Percentiles rank a stretch among this genome's conserved stretches.
These are phyloP conservation scores for Taiozyma sp. DNA, from an alignment of 1,139 yeast genomes.

Conservation along the genomic window DNA sequence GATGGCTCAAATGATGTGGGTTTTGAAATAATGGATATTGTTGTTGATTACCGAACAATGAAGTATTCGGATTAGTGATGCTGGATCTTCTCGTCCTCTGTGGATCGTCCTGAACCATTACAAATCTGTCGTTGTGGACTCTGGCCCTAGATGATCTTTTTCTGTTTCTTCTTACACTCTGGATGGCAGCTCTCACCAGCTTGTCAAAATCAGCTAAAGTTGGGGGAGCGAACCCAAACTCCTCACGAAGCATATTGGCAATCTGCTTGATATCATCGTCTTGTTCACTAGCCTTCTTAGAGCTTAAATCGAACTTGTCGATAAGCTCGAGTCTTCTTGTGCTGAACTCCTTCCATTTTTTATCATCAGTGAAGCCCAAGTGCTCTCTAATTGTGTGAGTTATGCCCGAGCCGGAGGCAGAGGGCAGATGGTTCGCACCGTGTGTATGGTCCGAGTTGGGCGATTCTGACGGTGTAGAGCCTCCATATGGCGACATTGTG, in stretches of 20 bases:
- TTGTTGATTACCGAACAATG: not conserved
- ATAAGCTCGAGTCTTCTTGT: conserved; percentile 85
- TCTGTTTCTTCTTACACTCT: conserved; percentile 66
- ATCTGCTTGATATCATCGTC: conserved; percentile 75
- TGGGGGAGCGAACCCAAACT: conserved; percentile 63
- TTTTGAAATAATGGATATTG: not conserved
- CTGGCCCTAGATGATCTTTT: conserved; percentile 41
- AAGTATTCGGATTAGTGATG: conserved; percentile 3
- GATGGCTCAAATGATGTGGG: not conserved
- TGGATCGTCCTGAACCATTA: conserved; percentile 6
- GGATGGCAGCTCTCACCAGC: conserved; percentile 89
- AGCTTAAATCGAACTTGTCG: conserved; percentile 71
- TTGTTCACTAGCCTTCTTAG: conserved; percentile 88
- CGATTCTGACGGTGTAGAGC: not conserved
- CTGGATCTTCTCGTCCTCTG: not conserved
- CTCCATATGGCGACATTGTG: not conserved
- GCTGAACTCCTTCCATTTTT: conserved; percentile 83
- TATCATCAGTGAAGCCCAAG: conserved; percentile 74
- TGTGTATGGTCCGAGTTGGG: not conserved
- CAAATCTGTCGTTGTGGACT: conserved; percentile 17
- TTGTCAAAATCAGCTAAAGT: conserved; percentile 74
- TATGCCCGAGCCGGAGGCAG: conserved; percentile 41
- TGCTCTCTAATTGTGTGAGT: conserved; percentile 75
- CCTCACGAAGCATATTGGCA: conserved; percentile 69
- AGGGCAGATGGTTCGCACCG: not conserved